A percentile compares a stretch with the other conserved stretches of the same genome.
Evolutionary conservation across 108 stramenopile genomes (phyloP).

Genomic region (Hondaea fermentalgiana): DNA sequence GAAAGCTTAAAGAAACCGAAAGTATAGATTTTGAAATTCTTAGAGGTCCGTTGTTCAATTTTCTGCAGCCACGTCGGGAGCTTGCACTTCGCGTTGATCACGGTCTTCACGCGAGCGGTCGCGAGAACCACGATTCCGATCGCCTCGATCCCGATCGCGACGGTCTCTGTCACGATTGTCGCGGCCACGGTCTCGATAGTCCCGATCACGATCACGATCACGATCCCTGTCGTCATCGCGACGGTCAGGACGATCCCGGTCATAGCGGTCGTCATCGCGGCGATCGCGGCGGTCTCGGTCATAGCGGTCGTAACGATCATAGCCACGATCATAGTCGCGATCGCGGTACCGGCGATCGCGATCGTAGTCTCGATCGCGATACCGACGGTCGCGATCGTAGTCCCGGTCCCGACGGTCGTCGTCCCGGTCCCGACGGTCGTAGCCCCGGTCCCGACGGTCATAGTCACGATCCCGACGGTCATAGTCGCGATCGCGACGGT

Average conservation of each 20-base stretch:
- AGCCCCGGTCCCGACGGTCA: background rate
- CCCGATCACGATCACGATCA: background rate
- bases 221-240: background rate
- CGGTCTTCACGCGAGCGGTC: background rate
- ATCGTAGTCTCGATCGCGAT: constrained; percentile 1
- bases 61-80: background rate
- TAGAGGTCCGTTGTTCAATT: background rate
- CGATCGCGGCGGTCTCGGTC: background rate
- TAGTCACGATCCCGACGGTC: background rate
- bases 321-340: background rate
- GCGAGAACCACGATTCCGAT: background rate
- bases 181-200: background rate
- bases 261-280: background rate
- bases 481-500: background rate
- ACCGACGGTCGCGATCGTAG: background rate
- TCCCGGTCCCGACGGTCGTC: background rate
- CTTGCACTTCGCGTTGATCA: background rate
- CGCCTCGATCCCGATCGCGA: background rate
- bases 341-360: background rate
- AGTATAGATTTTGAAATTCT: background rate
- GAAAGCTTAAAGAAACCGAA: background rate
- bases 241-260: background rate
- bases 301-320: background rate
- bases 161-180: background rate
- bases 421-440: background rate